phyloP scores from a whole-genome alignment of 306 rosid genomes.

The Fagus sylvatica region DNA sequence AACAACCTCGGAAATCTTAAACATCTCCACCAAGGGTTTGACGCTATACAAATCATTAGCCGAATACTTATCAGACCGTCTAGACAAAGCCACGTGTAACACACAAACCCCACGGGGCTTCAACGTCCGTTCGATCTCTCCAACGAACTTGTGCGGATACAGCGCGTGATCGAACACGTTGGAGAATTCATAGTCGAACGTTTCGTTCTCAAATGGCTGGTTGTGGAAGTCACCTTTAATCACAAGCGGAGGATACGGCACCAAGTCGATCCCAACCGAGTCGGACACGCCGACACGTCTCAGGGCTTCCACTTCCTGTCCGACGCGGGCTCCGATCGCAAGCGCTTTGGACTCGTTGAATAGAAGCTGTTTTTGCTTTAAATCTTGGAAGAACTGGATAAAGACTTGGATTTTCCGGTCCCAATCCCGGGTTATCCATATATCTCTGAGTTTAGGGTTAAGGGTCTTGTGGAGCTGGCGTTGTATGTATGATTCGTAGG shows the following conservation, averaged over 20 bases:
- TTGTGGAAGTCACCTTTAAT: conserved; percentile 75
- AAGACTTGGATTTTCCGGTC: conserved; percentile 75
- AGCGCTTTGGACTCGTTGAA: conserved; percentile 52
- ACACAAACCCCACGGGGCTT: conserved; percentile 75
- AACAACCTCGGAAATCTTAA: conserved; percentile 48
- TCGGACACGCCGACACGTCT: conserved; percentile 59
- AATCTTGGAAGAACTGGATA: conserved; percentile 47
- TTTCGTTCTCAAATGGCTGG: conserved; percentile 62
- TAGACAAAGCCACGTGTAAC: conserved; percentile 63
- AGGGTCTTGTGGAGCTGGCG: conserved; percentile 88
- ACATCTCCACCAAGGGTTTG: conserved; percentile 56
- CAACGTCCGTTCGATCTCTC: conserved; percentile 88
- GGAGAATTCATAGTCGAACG: conserved; percentile 84
- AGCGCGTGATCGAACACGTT: conserved; percentile 98
- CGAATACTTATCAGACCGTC: conserved; percentile 77
- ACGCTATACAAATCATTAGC: conserved; percentile 83
- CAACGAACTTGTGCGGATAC: conserved; percentile 65
- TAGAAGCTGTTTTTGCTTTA: conserved; percentile 41
- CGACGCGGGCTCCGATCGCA: conserved; percentile 81
- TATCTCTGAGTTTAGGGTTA: conserved; percentile 70
- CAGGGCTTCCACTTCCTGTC: conserved; percentile 89
- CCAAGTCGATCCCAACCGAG: conserved; percentile 82
- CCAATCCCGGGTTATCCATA: conserved; percentile 98
- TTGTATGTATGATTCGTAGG: conserved; percentile 73
- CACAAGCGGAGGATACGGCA: conserved; percentile 81